phyloP scores from a whole-genome alignment of 768 basidiomycete species.

The Hemileccinum rubropunctum region DNA sequence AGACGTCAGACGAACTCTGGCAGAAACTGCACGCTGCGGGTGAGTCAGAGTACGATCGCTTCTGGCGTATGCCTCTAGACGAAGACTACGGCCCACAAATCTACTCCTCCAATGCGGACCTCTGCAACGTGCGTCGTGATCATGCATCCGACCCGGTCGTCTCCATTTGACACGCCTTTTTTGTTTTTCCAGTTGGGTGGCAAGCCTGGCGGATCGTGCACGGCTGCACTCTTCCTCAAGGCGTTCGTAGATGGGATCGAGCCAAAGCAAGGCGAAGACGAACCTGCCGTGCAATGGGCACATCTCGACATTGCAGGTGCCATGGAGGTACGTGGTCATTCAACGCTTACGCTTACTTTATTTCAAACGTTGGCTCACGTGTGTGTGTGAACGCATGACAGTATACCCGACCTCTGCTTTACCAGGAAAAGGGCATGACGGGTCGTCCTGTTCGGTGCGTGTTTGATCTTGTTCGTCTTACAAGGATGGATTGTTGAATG shows the following conservation, averaged over 20 bases:
- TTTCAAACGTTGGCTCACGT: not conserved
- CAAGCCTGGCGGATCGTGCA: conserved; percentile 66
- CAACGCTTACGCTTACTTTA: not conserved
- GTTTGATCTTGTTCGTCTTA: not conserved
- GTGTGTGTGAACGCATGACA: conserved; percentile 13
- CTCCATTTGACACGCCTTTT: not conserved
- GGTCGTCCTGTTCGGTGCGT: conserved; percentile 75
- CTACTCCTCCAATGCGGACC: conserved; percentile 71
- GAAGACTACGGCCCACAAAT: conserved; percentile 81
- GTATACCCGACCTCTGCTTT: conserved; percentile 53
- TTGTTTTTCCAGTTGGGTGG: conserved; percentile 57
- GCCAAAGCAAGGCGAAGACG: conserved; percentile 50
- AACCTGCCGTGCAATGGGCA: conserved; percentile 70
- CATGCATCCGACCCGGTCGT: not conserved
- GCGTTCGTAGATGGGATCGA: conserved; percentile 77
- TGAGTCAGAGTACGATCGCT: conserved; percentile 70
- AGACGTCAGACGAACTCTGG: conserved; percentile 81
- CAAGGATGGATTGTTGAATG: too few species aligned
- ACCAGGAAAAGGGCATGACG: conserved; percentile 75
- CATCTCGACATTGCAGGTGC: conserved; percentile 82
- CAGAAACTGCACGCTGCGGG: conserved; percentile 64
- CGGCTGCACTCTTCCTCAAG: conserved; percentile 86
- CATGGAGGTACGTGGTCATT: conserved; percentile 58
- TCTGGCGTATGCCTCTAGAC: conserved; percentile 91
- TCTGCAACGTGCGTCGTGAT: conserved; percentile 52